Evolutionary conservation across 2,329 filamentous ascomycete species (phyloP), one percentile per base, ranked within the genome.

Genomic region (Cercospora sp.): DNA sequence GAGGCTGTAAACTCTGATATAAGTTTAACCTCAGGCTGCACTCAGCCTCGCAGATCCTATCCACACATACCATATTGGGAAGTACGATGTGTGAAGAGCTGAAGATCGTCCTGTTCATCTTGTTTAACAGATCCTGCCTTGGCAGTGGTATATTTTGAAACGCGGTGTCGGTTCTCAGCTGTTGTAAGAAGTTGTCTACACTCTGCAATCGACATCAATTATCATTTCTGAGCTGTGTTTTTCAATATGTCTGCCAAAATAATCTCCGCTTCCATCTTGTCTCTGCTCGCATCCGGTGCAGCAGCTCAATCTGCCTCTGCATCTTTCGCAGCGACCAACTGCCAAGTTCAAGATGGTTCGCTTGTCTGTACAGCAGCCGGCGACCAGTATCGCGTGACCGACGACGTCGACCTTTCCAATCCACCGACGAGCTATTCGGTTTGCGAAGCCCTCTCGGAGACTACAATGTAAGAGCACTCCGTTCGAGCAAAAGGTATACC

Each of bases 51-150:
- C 28, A 36, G 55, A 59, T 59, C 55, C 48, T 33, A 59, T 31
- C 55, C 55, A 59, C 55, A 59, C 55, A 59, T 59, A 20, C 55
- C 55, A 36, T 5, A 59, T 59, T 59, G 9, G 55, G 55, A 36
- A 36, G 48, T 55, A 55, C 48, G 48, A 55, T 26, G 20, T 55
- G 23, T 28, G 23, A 3, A 6, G 6, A 55, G 23, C 48, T 55
- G 48, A 28, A 55, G 48, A 55, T 55, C 48, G 45, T 10, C 45
- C n/a, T 55, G 48, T 55, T 55, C 23, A 55, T 55, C 23, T 60
- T 60, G 18, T 26, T 36, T n/a, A 10, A 10, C 28, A 60, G 48
- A 55, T 28, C 45, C 48, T 30, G 13, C 48, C 48, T 55, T 28
- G 48, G 48, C 48, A 55, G 4, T 55, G 48, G 1, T 55, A 53